Evolutionary conservation across 306 rosid genomes (phyloP).

Genomic region (Cicer yamashitae): DNA sequence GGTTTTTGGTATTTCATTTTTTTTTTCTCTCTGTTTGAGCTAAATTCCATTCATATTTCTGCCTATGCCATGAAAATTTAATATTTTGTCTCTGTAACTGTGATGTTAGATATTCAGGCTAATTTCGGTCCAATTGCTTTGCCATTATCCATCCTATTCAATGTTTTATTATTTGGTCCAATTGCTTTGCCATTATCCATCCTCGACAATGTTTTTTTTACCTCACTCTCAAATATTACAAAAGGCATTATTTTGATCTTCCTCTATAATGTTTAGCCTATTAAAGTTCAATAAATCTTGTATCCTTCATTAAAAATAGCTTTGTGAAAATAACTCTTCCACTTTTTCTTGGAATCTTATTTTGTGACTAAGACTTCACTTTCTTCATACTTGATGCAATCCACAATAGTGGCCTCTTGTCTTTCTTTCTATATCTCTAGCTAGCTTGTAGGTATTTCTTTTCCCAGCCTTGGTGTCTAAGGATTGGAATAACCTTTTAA

Average conservation of each 20-base stretch:
- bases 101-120: not conserved
- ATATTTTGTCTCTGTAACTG: not conserved
- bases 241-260: conserved; percentile 2
- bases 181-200: conserved; percentile 12
- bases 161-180: not conserved
- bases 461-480: not conserved
- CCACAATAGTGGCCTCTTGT: not conserved
- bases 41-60: not conserved
- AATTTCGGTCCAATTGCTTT: conserved; percentile 11
- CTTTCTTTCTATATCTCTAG: not conserved
- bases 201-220: not conserved
- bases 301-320: not conserved
- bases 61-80: not conserved
- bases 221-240: not conserved
- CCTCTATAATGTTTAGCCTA: not conserved
- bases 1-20: conserved; percentile 31
- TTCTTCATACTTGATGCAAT: not conserved
- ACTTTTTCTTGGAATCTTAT: not conserved
- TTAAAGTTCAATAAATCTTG: not conserved
- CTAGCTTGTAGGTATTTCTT: not conserved
- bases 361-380: not conserved
- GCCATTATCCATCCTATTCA: conserved; percentile 2
- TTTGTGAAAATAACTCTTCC: conserved; percentile 2
- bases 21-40: conserved; percentile 20
- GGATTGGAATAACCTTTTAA: not conserved